phyloP scores from a whole-genome alignment of 345 rosid genomes.

The Pistacia vera region DNA sequence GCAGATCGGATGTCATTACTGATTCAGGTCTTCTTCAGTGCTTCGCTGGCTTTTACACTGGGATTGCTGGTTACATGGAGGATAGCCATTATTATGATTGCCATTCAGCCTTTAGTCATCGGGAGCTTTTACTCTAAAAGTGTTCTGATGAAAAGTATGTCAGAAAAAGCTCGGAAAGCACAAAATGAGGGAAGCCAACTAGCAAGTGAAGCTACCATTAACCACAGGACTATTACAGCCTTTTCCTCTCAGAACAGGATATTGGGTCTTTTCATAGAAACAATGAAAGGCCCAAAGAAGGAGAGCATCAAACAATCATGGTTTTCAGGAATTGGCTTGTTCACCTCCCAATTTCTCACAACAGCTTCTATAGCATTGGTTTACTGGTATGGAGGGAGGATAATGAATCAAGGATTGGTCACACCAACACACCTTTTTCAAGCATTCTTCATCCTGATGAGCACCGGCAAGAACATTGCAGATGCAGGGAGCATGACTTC shows the following conservation, averaged over 20 bases:
- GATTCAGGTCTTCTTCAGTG: slow-evolving; percentile 43
- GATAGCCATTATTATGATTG: slow-evolving; percentile 46
- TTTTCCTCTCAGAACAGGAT: slow-evolving; percentile 55
- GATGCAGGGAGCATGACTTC: slow-evolving; percentile 59
- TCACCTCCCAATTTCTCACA: slow-evolving; percentile 48
- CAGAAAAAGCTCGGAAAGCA: slow-evolving; percentile 40
- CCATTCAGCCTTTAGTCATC: slow-evolving; percentile 48
- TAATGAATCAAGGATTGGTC: slow-evolving; percentile 36
- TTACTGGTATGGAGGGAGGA: slow-evolving; percentile 55
- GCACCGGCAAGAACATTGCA: slow-evolving; percentile 49
- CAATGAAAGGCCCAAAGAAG: slow-evolving; percentile 40
- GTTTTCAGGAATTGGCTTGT: slow-evolving; percentile 45
- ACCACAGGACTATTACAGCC: slow-evolving; percentile 53
- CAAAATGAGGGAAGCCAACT: slow-evolving; percentile 46
- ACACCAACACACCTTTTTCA: slow-evolving; percentile 40
- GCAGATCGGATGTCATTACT: slow-evolving; percentile 44
- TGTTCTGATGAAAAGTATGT: slow-evolving; percentile 56
- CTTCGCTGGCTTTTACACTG: slow-evolving; percentile 34
- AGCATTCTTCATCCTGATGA: slow-evolving; percentile 49
- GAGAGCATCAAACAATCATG: slow-evolving; percentile 53
- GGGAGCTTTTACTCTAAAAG: slow-evolving; percentile 41
- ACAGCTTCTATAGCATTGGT: slow-evolving; percentile 40
- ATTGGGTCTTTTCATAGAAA: slow-evolving; percentile 28
- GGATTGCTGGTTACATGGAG: slow-evolving; percentile 45
- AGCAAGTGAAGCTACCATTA: slow-evolving; percentile 51